These are phyloP conservation scores for Ophiostoma tasmaniense DNA, from an alignment of 2,329 filamentous ascomycete genomes.

Conservation along the genomic window DNA sequence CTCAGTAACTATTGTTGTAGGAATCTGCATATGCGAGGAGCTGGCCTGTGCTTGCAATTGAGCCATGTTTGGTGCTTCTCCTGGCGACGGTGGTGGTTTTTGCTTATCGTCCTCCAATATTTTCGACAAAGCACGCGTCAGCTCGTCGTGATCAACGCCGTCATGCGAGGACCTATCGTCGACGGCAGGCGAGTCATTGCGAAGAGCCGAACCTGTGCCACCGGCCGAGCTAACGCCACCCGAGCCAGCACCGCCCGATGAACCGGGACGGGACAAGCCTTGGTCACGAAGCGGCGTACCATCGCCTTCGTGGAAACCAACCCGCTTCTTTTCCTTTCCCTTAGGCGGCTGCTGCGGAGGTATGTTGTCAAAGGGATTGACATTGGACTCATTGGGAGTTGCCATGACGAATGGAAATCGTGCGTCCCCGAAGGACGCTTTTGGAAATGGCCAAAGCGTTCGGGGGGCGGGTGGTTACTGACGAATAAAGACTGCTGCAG, in stretches of 20 bases:
- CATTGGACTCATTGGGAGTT: slow-evolving; percentile 8
- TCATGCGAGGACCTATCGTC: slow-evolving; percentile 13
- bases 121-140: slow-evolving; percentile 17
- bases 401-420: slow-evolving; percentile 14
- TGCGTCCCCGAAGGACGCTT: slow-evolving; percentile 5
- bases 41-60: not conserved
- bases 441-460: not conserved
- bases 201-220: not conserved
- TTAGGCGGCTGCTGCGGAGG: slow-evolving; percentile 13
- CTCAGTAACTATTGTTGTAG: not conserved
- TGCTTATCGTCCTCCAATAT: slow-evolving; percentile 17
- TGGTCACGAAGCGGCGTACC: not conserved
- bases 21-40: not conserved
- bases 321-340: slow-evolving; percentile 22
- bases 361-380: slow-evolving; percentile 5
- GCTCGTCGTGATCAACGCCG: slow-evolving; percentile 21
- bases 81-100: not conserved
- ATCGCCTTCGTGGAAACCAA: slow-evolving; percentile 20
- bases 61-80: not conserved
- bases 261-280: not conserved
- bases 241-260: not conserved
- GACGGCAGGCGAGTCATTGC: not conserved
- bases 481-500: not conserved
- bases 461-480: not conserved
- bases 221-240: not conserved